Conservation (phyloP, 192 early-diverging fungal species). For the Linnemannia schmuckeri region DNA sequence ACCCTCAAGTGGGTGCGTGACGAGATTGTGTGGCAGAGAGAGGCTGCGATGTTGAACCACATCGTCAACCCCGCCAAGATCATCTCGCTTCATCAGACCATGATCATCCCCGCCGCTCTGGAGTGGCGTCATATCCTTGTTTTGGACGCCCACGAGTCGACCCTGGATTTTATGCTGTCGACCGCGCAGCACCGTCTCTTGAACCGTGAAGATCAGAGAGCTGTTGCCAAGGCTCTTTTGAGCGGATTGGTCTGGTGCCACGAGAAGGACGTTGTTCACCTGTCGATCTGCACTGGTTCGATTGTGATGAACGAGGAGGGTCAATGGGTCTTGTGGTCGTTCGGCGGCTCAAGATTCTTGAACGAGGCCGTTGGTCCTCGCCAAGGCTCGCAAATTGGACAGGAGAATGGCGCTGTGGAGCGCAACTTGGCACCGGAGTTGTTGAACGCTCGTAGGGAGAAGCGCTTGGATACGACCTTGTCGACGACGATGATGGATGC, state of each 20-base stretch:
- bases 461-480: slow-evolving; percentile 38
- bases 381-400: slow-evolving; percentile 40
- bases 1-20: slow-evolving; percentile 56
- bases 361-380: slow-evolving; percentile 53
- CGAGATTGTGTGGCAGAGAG: slow-evolving; percentile 56
- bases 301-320: slow-evolving; percentile 51
- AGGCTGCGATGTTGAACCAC: slow-evolving; percentile 58
- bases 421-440: slow-evolving; percentile 44
- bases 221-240: slow-evolving; percentile 38
- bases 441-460: slow-evolving; percentile 31
- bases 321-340: slow-evolving; percentile 55
- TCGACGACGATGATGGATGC: slow-evolving; percentile 46
- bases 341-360: slow-evolving; percentile 52
- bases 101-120: slow-evolving; percentile 55
- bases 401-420: slow-evolving; percentile 47
- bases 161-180: slow-evolving; percentile 43
- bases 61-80: slow-evolving; percentile 56
- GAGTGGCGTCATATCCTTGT: slow-evolving; percentile 56
- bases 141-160: slow-evolving; percentile 50
- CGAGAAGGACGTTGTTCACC: slow-evolving; percentile 53
- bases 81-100: slow-evolving; percentile 51
- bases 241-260: slow-evolving; percentile 53
- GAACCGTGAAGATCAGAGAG: slow-evolving; percentile 26
- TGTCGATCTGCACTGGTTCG: slow-evolving; percentile 54
- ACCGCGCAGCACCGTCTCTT: slow-evolving; percentile 24